phyloP scores from a whole-genome alignment of 2,329 filamentous ascomycete species.

The Aureobasidium zeae region DNA sequence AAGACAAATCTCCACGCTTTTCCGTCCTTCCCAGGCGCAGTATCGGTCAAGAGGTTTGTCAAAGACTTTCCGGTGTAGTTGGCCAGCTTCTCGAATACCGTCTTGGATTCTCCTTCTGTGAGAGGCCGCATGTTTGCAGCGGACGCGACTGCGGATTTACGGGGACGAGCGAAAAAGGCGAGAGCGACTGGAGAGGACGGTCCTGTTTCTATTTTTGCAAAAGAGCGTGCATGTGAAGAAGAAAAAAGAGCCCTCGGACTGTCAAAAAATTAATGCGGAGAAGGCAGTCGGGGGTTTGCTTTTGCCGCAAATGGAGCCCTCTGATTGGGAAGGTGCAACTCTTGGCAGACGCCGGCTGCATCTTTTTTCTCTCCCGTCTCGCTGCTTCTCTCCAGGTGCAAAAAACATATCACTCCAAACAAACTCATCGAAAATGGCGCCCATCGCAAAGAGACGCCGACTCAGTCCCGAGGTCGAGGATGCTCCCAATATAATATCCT shows the following conservation, averaged over 20 bases:
- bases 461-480: slow-evolving; percentile 39
- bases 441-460: slow-evolving; percentile 41
- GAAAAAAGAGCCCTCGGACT: slow-evolving; percentile 11
- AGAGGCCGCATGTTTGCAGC: slow-evolving; percentile 61
- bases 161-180: neutral
- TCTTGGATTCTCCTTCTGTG: slow-evolving; percentile 68
- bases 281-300: slow-evolving; percentile 7
- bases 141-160: neutral
- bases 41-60: slow-evolving; percentile 56
- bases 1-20: slow-evolving; percentile 60
- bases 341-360: neutral
- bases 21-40: slow-evolving; percentile 45
- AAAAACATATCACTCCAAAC: neutral
- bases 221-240: slow-evolving; percentile 8
- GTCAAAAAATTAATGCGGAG: neutral
- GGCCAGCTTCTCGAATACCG: slow-evolving; percentile 84
- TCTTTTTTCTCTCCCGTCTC: slow-evolving; percentile 5
- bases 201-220: no score
- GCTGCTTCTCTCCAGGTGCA: neutral
- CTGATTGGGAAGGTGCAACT: neutral
- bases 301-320: slow-evolving; percentile 7
- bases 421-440: slow-evolving; percentile 36
- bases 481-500: slow-evolving; percentile 22
- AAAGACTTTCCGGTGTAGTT: slow-evolving; percentile 84
- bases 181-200: neutral